These are phyloP conservation scores for Lactarius evosmus DNA, from an alignment of 768 basidiomycete genomes.

Conservation along the genomic window DNA sequence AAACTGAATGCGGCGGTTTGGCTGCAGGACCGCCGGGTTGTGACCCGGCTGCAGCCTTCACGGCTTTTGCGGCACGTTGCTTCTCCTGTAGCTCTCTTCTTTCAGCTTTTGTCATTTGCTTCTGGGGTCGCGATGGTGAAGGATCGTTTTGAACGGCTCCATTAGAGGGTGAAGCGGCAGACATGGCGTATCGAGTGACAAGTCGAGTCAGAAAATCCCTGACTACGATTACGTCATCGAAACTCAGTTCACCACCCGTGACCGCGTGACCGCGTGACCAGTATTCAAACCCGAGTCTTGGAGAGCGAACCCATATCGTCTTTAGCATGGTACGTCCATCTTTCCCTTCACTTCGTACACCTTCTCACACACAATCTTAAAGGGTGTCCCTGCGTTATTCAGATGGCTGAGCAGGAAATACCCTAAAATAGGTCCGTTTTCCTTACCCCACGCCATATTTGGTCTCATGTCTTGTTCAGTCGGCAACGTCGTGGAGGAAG, in stretches of 20 bases:
- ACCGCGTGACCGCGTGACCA: not conserved
- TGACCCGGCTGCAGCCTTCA: constrained; percentile 5
- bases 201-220: not conserved
- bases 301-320: not conserved
- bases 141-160: constrained; percentile 7
- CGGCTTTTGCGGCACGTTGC: constrained; percentile 29
- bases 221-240: not conserved
- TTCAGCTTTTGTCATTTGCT: constrained; percentile 38
- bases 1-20: constrained; percentile 13
- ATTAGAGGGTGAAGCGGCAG: constrained; percentile 13
- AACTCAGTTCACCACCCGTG: not conserved
- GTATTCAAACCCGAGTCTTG: not conserved
- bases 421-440: constrained; percentile 82
- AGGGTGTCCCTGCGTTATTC: constrained; percentile 98
- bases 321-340: constrained; percentile 10
- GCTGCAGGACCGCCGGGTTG: constrained; percentile 1
- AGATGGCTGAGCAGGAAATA: constrained; percentile 99
- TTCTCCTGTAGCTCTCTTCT: constrained; percentile 29
- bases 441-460: not conserved
- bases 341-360: not conserved
- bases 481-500: constrained; percentile 79
- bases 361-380: not conserved
- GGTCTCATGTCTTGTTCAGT: constrained; percentile 42
- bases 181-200: not conserved
- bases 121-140: constrained; percentile 23